Evolutionary conservation across 2,329 filamentous ascomycete species (phyloP).

Genomic region (Pezicula neosporulosa): DNA sequence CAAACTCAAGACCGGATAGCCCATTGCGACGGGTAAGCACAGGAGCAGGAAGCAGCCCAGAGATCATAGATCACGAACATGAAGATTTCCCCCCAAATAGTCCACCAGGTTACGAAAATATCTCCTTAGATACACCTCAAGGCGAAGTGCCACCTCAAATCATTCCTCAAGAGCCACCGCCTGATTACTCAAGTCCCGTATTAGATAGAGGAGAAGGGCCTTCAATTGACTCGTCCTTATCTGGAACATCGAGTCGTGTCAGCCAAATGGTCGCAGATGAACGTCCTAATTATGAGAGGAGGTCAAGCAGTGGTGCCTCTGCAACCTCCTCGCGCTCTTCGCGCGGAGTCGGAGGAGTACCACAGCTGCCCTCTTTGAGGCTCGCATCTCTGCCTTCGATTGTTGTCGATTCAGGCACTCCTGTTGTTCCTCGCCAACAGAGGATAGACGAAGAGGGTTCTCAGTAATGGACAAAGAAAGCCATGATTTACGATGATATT

Average conservation of each 20-base stretch:
- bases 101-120: conserved; percentile 28
- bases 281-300: conserved; percentile 4
- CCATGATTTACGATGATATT: background rate
- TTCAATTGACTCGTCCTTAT: background rate
- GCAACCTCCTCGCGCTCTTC: conserved; percentile 7
- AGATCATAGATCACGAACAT: conserved; percentile 25
- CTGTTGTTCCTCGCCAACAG: conserved; percentile 1
- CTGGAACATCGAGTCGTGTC: conserved; percentile 2
- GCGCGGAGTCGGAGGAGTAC: conserved; percentile 36
- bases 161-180: conserved; percentile 19
- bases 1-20: conserved; percentile 41
- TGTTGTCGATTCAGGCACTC: conserved; percentile 44
- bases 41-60: conserved; percentile 25
- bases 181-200: conserved; percentile 24
- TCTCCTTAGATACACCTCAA: conserved; percentile 21
- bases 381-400: conserved; percentile 51
- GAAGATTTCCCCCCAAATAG: conserved; percentile 23
- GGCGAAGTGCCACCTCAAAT: conserved; percentile 2
- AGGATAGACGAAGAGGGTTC: background rate
- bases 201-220: conserved; percentile 13
- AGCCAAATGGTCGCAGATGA: conserved; percentile 6
- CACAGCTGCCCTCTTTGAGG: conserved; percentile 50
- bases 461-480: background rate
- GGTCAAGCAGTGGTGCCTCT: conserved; percentile 7
- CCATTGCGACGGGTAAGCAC: conserved; percentile 21